A percentile compares a stretch with the other conserved stretches of the same genome.
Conservation (phyloP, 441 rosid genomes). For the Gossypium lobatum region DNA sequence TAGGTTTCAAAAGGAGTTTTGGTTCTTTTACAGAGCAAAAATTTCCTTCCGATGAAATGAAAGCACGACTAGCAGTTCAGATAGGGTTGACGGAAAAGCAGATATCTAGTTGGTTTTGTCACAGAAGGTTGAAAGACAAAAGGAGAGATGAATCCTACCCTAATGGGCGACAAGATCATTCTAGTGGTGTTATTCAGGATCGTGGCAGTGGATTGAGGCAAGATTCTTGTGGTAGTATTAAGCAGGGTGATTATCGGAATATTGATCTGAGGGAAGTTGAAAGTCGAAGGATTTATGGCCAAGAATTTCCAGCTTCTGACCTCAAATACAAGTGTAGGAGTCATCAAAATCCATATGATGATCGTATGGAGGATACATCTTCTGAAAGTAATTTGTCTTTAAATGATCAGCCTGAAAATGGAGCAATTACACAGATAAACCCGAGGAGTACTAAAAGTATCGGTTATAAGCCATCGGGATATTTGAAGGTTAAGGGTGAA, state of each 20-base stretch:
- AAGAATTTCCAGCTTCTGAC: conserved; percentile 35
- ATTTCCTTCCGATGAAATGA: conserved; percentile 83
- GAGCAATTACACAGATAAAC: conserved; percentile 21
- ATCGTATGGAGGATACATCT: conserved; percentile 60
- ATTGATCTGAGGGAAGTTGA: conserved; percentile 77
- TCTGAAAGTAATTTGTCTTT: conserved; percentile 65
- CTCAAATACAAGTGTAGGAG: conserved; percentile 35
- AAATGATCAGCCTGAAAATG: conserved; percentile 47
- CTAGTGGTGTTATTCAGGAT: conserved; percentile 73
- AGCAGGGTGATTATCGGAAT: conserved; percentile 57
- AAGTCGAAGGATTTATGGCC: conserved; percentile 57
- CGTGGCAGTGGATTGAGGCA: conserved; percentile 73
- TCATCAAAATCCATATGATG: conserved; percentile 35
- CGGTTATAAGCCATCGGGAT: conserved; percentile 71
- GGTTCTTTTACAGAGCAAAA: conserved; percentile 51
- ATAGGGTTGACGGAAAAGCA: conserved; percentile 84
- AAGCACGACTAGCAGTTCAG: conserved; percentile 54
- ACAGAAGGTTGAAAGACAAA: conserved; percentile 86
- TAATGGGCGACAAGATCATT: conserved; percentile 72
- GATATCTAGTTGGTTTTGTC: conserved; percentile 96
- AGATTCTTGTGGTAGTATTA: conserved; percentile 94
- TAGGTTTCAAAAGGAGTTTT: conserved; percentile 15
- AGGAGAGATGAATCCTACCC: conserved; percentile 52
- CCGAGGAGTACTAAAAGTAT: conserved; percentile 30
- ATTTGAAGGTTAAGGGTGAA: conserved; percentile 73